Evolutionary conservation across 73 alveolate species (phyloP).

Genomic region (Diophrys appendiculata): DNA sequence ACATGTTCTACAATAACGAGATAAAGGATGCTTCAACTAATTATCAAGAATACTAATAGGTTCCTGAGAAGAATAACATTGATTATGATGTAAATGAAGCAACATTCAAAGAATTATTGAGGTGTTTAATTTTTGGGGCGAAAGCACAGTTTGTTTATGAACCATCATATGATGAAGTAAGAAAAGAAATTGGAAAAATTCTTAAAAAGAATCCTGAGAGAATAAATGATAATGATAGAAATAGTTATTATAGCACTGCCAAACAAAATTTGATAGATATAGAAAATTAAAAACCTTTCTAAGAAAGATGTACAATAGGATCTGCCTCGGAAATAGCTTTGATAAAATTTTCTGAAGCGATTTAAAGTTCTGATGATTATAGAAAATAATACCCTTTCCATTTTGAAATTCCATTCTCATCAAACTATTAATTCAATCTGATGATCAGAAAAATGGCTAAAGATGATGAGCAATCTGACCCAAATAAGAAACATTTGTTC

Average conservation of each 20-base stretch:
- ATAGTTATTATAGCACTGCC: slow-evolving; percentile 15
- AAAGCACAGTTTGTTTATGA: slow-evolving; percentile 33
- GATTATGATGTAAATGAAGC: slow-evolving; percentile 36
- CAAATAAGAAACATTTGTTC: slow-evolving; percentile 17
- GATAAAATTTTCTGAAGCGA: slow-evolving; percentile 87
- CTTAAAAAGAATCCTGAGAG: slow-evolving; percentile 22
- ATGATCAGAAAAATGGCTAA: slow-evolving; percentile 11
- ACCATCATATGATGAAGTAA: slow-evolving; percentile 37
- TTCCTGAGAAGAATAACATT: too few relatives aligned
- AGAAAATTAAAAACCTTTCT: slow-evolving; percentile 7
- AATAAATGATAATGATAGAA: slow-evolving; percentile 2
- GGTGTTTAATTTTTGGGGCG: slow-evolving; percentile 30
- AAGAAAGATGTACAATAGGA: slow-evolving; percentile 72
- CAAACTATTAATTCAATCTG: slow-evolving; percentile 14
- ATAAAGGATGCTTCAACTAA: slow-evolving; percentile 78
- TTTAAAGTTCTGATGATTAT: slow-evolving; percentile 61
- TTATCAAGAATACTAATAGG: slow-evolving; percentile 58
- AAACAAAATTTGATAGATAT: slow-evolving; percentile 4
- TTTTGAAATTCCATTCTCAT: slow-evolving; percentile 9
- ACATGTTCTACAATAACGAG: slow-evolving; percentile 87
- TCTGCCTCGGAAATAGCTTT: slow-evolving; percentile 95
- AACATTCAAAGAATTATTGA: slow-evolving; percentile 29
- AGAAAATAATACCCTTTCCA: slow-evolving; percentile 66
- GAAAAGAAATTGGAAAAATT: slow-evolving; percentile 30
- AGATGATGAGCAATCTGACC: too few relatives aligned